These are phyloP conservation scores for Trametes sp. DNA, from an alignment of 1,284 basidiomycete genomes.

Conservation along the genomic window DNA sequence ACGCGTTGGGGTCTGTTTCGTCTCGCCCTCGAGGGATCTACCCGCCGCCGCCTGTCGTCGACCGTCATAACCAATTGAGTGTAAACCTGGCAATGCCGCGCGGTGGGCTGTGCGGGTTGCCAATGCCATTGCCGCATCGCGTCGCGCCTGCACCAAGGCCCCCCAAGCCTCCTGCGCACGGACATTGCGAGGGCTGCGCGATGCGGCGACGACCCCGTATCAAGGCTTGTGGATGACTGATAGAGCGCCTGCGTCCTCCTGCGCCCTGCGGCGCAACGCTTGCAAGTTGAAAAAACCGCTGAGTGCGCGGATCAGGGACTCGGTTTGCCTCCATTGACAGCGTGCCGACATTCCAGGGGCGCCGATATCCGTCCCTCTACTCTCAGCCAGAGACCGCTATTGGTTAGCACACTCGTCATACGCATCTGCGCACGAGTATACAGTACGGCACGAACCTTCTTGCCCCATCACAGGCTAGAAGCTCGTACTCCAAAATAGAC, in stretches of 20 bases:
- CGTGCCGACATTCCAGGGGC: background rate
- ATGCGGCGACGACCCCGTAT: background rate
- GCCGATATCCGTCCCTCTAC: too few relatives aligned
- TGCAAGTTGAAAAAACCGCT: background rate
- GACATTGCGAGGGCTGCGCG: background rate
- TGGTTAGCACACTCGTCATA: background rate
- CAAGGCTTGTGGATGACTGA: background rate
- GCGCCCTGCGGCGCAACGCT: background rate
- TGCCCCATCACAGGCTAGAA: background rate
- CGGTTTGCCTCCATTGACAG: background rate
- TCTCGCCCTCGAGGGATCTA: too few relatives aligned
- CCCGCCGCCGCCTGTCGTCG: too few relatives aligned
- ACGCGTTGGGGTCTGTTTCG: constrained; percentile 23
- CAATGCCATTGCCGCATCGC: too few relatives aligned
- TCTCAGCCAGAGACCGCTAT: too few relatives aligned
- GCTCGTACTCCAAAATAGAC: background rate
- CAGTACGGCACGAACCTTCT: background rate
- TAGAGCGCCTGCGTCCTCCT: too few relatives aligned
- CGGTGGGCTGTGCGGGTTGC: background rate
- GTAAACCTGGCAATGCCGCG: too few relatives aligned
- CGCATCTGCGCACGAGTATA: background rate
- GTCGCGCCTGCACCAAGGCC: too few relatives aligned
- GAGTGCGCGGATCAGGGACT: constrained; percentile 12
- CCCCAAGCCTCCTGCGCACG: background rate
- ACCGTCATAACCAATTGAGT: too few relatives aligned